phyloP scores from a whole-genome alignment of 805 yeast species.

The Cyberlindnera euphorbiae region DNA sequence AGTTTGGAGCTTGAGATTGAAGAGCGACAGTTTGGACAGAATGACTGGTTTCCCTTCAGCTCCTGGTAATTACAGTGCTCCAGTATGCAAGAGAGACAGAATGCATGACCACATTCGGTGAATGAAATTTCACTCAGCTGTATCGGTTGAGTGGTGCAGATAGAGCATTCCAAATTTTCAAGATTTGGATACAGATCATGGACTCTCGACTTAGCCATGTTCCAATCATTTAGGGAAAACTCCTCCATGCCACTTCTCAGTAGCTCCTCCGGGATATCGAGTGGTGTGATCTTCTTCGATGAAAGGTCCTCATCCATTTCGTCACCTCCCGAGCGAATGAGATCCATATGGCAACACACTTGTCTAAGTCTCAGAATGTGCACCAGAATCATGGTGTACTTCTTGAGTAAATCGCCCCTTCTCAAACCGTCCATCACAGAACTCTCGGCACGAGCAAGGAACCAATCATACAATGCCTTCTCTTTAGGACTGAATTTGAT shows the following conservation, averaged over 20 bases:
- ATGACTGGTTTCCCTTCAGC: conserved; percentile 36
- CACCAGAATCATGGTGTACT: conserved; percentile 74
- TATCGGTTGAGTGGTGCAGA: conserved; percentile 72
- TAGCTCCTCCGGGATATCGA: conserved; percentile 21
- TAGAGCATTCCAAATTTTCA: conserved; percentile 67
- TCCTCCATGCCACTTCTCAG: conserved; percentile 1
- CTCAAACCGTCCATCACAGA: conserved; percentile 56
- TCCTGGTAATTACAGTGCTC: conserved; percentile 72
- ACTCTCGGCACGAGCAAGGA: conserved; percentile 60
- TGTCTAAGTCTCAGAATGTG: conserved; percentile 83
- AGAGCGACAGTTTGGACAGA: conserved; percentile 77
- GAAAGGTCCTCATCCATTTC: conserved; percentile 49
- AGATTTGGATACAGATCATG: conserved; percentile 30
- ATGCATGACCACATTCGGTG: conserved; percentile 77
- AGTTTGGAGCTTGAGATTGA: conserved; percentile 46
- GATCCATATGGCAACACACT: conserved; percentile 76
- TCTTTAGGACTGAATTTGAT: conserved; percentile 66
- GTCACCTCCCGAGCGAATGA: conserved; percentile 47
- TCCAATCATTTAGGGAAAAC: conserved; percentile 15
- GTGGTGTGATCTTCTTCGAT: conserved; percentile 9
- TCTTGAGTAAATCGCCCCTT: conserved; percentile 63
- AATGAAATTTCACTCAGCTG: conserved; percentile 48
- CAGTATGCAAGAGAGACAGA: conserved; percentile 66
- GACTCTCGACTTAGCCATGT: conserved; percentile 22
- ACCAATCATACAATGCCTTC: conserved; percentile 57